Conservation (phyloP, 1,139 yeast species). For the Meyerozyma sp. region DNA sequence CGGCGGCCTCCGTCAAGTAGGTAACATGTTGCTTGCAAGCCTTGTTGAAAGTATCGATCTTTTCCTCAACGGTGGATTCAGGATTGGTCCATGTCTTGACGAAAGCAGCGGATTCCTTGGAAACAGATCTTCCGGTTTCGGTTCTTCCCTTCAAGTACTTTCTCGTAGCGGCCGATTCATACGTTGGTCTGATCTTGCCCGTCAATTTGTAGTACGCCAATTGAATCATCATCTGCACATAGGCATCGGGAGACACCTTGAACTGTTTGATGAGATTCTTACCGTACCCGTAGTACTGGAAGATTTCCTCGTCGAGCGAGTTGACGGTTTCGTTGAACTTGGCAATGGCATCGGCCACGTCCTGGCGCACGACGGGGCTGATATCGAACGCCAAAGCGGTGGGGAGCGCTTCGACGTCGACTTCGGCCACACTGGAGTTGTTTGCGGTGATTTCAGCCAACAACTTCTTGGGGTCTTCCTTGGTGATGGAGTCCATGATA, state of each 20-base stretch:
- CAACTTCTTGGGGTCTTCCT: slow-evolving; percentile 35
- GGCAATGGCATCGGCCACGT: slow-evolving; percentile 51
- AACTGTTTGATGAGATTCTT: slow-evolving; percentile 63
- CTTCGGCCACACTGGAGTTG: slow-evolving; percentile 11
- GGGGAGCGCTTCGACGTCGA: slow-evolving; percentile 8
- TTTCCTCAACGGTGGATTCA: slow-evolving; percentile 49
- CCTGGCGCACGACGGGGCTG: slow-evolving; percentile 44
- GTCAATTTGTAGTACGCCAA: slow-evolving; percentile 74
- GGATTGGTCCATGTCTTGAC: slow-evolving; percentile 72
- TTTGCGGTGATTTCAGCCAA: slow-evolving; percentile 23
- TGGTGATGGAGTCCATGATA: slow-evolving; percentile 52
- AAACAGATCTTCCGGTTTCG: slow-evolving; percentile 89
- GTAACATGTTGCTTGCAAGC: slow-evolving; percentile 74
- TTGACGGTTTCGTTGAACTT: slow-evolving; percentile 49
- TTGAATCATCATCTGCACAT: slow-evolving; percentile 70
- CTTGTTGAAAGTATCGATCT: slow-evolving; percentile 62
- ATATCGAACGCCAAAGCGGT: slow-evolving; percentile 33
- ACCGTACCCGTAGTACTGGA: slow-evolving; percentile 72
- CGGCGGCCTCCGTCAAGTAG: slow-evolving; percentile 73
- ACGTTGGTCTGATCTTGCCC: slow-evolving; percentile 83
- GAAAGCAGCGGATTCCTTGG: slow-evolving; percentile 67
- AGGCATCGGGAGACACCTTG: slow-evolving; percentile 75
- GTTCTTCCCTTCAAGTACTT: slow-evolving; percentile 88
- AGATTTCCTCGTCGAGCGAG: slow-evolving; percentile 55
- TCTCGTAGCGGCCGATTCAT: slow-evolving; percentile 94